phyloP scores from a whole-genome alignment of 2,329 filamentous ascomycete genomes.

The Colletotrichum paranaense region DNA sequence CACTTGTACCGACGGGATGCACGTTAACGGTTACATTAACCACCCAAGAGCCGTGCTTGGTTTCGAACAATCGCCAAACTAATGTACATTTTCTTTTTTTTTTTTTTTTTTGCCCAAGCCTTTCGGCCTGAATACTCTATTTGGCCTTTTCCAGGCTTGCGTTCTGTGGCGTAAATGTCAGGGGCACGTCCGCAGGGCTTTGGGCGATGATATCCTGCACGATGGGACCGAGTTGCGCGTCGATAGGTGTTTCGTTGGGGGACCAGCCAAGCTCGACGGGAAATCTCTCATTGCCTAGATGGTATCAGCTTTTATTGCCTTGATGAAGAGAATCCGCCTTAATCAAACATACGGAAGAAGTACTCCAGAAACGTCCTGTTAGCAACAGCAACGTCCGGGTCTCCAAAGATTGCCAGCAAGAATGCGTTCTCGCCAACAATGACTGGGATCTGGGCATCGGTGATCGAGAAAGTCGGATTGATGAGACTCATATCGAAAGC shows the following conservation, averaged over 20 bases:
- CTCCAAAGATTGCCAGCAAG: slow-evolving; percentile 59
- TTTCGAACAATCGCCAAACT: too few relatives aligned
- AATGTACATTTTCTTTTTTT: too few relatives aligned
- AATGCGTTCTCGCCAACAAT: slow-evolving; percentile 61
- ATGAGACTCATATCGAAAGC: slow-evolving; percentile 44
- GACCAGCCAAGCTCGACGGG: background rate
- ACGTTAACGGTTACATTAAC: too few relatives aligned
- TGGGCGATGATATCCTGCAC: background rate
- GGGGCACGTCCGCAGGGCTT: background rate
- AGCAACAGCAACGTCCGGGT: slow-evolving; percentile 51
- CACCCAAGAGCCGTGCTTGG: too few relatives aligned
- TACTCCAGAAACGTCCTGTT: slow-evolving; percentile 53
- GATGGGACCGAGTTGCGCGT: background rate
- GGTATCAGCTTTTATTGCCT: rapidly evolving
- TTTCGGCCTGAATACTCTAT: too few relatives aligned
- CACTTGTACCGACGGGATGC: background rate
- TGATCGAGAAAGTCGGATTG: background rate
- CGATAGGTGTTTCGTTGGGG: background rate
- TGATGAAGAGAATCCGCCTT: rapidly evolving
- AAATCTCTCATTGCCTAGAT: background rate
- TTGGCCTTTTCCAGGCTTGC: too few relatives aligned
- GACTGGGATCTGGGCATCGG: slow-evolving; percentile 38
- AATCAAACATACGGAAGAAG: slow-evolving; percentile 52
- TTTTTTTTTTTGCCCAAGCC: too few relatives aligned
- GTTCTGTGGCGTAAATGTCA: background rate